Evolutionary conservation across 1,139 yeast genomes (phyloP).

Genomic region (Candida sp.): DNA sequence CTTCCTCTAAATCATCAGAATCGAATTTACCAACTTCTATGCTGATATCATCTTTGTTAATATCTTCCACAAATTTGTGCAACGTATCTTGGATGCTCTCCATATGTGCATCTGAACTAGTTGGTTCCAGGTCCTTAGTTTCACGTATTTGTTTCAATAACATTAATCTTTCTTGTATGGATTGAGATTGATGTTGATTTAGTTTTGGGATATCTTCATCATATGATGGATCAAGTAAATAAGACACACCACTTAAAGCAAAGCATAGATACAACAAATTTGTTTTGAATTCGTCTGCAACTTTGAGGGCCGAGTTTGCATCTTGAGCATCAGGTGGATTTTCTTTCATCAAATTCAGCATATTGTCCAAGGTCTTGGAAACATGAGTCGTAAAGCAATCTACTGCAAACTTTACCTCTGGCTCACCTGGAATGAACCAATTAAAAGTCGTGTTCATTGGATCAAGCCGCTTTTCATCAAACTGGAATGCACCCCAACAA

Average conservation of each 20-base stretch:
- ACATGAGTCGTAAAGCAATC: slow-evolving; percentile 54
- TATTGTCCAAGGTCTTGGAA: slow-evolving; percentile 35
- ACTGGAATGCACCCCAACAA: slow-evolving; percentile 76
- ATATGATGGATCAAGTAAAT: slow-evolving; percentile 68
- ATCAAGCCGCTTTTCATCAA: slow-evolving; percentile 36
- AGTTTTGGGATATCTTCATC: slow-evolving; percentile 44
- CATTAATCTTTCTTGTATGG: slow-evolving; percentile 32
- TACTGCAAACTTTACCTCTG: slow-evolving; percentile 61
- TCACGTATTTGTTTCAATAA: slow-evolving; percentile 32
- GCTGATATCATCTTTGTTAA: slow-evolving; percentile 18
- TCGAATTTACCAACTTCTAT: slow-evolving; percentile 11
- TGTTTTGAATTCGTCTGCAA: slow-evolving; percentile 51
- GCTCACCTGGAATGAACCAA: slow-evolving; percentile 72
- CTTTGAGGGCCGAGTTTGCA: slow-evolving; percentile 16
- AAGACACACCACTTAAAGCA: slow-evolving; percentile 70
- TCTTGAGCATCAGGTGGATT: slow-evolving; percentile 17
- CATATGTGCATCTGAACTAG: slow-evolving; percentile 21
- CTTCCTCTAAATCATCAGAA: slow-evolving; percentile 12
- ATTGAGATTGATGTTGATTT: slow-evolving; percentile 26
- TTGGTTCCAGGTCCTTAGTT: slow-evolving; percentile 14
- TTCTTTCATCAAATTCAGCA: slow-evolving; percentile 36
- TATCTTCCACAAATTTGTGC: slow-evolving; percentile 37
- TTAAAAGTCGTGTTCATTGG: slow-evolving; percentile 48
- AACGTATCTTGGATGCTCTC: slow-evolving; percentile 36
- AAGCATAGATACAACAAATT: slow-evolving; percentile 58